Percentiles rank a stretch among this genome's conserved stretches.
phyloP scores from a whole-genome alignment of 169 alveolate genomes.

The Ichthyophthirius multifiliis region DNA sequence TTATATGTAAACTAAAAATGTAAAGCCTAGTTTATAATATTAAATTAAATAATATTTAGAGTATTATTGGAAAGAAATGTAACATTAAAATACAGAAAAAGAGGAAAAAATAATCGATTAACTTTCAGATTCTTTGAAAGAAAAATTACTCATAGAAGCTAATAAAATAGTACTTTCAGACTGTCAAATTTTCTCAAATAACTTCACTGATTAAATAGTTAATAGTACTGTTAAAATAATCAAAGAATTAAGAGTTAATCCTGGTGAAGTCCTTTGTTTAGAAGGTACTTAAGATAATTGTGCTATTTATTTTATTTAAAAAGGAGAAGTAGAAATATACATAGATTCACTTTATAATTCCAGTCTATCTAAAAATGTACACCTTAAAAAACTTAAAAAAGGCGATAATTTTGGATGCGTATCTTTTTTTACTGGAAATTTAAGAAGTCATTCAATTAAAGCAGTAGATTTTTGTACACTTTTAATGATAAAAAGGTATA shows the following conservation, averaged over 20 bases:
- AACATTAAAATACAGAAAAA: not conserved
- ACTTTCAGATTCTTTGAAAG: not conserved
- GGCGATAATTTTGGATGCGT: slow-evolving; percentile 5
- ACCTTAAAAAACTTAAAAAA: not conserved
- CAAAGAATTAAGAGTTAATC: not conserved
- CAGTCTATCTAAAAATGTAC: not conserved
- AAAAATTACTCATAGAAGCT: not conserved
- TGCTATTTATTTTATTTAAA: slow-evolving; percentile 10
- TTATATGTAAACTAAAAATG: slow-evolving; percentile 1
- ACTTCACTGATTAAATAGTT: not conserved
- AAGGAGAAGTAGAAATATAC: not conserved
- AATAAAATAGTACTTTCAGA: slow-evolving; percentile 1
- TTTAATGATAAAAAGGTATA: not conserved
- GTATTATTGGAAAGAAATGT: slow-evolving; percentile 2
- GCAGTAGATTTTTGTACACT: not conserved
- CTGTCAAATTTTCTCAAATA: not conserved
- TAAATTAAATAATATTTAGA: not conserved
- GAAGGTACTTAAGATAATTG: not conserved
- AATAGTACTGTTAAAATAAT: not conserved
- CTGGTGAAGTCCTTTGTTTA: not conserved
- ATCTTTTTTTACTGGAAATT: slow-evolving; percentile 2
- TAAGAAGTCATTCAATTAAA: not conserved
- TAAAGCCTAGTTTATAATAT: not conserved
- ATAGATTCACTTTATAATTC: not conserved
- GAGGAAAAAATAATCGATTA: not conserved